Evolutionary conservation across 108 stramenopile genomes (phyloP).

Genomic region (Skeletonema potamos): DNA sequence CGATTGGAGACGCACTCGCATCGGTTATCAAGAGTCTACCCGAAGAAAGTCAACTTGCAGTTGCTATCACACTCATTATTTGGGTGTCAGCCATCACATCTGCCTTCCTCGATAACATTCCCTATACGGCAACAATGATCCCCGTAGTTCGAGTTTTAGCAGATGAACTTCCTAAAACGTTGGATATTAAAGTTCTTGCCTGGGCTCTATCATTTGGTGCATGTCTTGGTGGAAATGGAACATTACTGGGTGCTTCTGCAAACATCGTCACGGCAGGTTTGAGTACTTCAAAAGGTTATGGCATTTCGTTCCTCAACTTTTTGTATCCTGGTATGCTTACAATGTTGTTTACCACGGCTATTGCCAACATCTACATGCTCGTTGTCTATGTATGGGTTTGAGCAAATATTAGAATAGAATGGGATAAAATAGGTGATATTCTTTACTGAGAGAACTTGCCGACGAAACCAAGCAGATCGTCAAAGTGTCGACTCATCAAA

Average conservation of each 20-base stretch:
- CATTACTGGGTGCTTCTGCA: conserved; percentile 62
- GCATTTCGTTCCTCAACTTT: conserved; percentile 60
- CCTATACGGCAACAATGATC: conserved; percentile 76
- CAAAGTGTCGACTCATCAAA: no score
- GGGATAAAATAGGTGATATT: no score
- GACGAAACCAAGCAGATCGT: no score
- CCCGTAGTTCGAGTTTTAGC: conserved; percentile 55
- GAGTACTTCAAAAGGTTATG: conserved; percentile 45
- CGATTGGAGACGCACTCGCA: conserved; percentile 53
- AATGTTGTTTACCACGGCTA: conserved; percentile 49
- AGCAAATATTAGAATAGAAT: no score
- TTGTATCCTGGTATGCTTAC: conserved; percentile 60
- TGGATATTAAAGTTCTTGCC: conserved; percentile 55
- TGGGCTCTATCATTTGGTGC: conserved; percentile 69
- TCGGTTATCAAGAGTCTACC: conserved; percentile 43
- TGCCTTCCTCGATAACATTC: conserved; percentile 62
- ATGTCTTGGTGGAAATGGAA: conserved; percentile 70
- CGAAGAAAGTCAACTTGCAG: conserved; percentile 44
- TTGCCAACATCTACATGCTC: conserved; percentile 65
- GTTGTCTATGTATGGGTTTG: conserved; percentile 53
- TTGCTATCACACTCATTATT: conserved; percentile 59
- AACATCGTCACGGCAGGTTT: conserved; percentile 71
- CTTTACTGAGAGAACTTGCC: background rate
- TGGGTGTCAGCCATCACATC: conserved; percentile 69
- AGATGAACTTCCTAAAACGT: conserved; percentile 46